A percentile compares a stretch with the other conserved stretches of the same genome.
These are phyloP conservation scores for Mucor sp. DNA, from an alignment of 371 early-diverging fungal species.

Conservation along the genomic window DNA sequence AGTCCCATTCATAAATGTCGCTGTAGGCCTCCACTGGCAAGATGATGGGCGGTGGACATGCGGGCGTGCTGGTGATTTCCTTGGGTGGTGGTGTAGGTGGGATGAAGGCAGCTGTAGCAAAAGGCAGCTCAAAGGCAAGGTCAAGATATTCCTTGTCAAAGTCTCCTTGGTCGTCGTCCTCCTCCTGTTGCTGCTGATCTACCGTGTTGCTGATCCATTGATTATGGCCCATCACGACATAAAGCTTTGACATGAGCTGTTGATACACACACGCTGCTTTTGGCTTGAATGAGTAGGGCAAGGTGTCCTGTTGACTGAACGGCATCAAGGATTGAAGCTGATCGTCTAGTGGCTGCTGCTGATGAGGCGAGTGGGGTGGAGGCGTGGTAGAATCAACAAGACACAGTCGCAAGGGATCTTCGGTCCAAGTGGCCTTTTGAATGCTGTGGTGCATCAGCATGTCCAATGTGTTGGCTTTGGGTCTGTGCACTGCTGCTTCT, in stretches of 20 bases:
- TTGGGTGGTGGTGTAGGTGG: constrained; percentile 1
- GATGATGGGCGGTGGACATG: not conserved
- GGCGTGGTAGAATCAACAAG: not conserved
- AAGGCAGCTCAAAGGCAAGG: not conserved
- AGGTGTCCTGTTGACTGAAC: not conserved
- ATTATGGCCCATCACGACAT: not conserved
- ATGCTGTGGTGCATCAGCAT: not conserved
- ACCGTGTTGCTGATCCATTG: constrained; percentile 2
- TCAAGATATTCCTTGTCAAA: not conserved
- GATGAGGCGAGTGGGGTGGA: not conserved
- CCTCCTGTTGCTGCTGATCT: too few species aligned
- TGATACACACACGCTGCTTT: not conserved
- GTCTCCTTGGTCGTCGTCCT: not conserved
- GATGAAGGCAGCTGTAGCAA: not conserved
- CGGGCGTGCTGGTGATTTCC: not conserved
- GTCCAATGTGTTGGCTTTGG: not conserved
- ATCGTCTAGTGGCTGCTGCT: not conserved
- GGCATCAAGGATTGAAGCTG: not conserved
- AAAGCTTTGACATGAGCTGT: not conserved
- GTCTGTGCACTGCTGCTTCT: not conserved
- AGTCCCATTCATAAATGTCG: not conserved
- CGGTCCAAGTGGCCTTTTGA: constrained; percentile 6
- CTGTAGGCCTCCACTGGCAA: not conserved
- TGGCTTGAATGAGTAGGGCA: not conserved
- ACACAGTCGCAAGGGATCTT: constrained; percentile 4